phyloP scores from a whole-genome alignment of 345 rosid species.

The Adansonia digitata region DNA sequence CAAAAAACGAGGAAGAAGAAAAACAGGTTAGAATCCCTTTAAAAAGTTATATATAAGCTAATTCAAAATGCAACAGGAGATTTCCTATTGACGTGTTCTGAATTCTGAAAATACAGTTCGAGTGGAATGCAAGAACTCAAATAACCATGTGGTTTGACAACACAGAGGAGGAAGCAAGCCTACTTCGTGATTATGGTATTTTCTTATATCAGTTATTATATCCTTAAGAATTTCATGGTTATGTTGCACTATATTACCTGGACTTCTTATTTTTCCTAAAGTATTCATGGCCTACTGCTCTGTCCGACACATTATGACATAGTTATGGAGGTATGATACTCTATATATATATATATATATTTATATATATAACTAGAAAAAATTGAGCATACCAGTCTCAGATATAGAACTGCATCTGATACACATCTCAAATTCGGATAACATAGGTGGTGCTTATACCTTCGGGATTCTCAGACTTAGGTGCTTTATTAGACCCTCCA shows the following conservation, averaged over 20 bases:
- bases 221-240: neutral
- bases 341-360: too few relatives aligned
- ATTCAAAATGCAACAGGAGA: neutral
- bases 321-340: neutral
- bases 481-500: neutral
- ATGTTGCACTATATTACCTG: neutral
- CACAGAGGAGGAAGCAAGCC: constrained; percentile 60
- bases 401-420: neutral
- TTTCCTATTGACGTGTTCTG: neutral
- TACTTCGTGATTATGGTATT: constrained; percentile 62
- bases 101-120: constrained; percentile 35
- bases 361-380: too few relatives aligned
- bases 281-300: neutral
- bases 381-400: neutral
- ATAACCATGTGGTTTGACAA: constrained; percentile 81
- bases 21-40: constrained; percentile 37
- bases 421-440: neutral
- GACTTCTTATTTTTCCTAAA: neutral
- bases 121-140: constrained; percentile 78
- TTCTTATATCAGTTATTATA: neutral
- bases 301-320: neutral
- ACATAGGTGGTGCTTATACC: neutral
- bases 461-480: neutral
- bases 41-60: neutral
- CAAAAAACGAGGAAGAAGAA: constrained; percentile 38